Percentiles rank a stretch among this genome's conserved stretches.
Evolutionary conservation across 768 basidiomycete genomes (phyloP).

Genomic region (Coprinellus aureogranulatus): DNA sequence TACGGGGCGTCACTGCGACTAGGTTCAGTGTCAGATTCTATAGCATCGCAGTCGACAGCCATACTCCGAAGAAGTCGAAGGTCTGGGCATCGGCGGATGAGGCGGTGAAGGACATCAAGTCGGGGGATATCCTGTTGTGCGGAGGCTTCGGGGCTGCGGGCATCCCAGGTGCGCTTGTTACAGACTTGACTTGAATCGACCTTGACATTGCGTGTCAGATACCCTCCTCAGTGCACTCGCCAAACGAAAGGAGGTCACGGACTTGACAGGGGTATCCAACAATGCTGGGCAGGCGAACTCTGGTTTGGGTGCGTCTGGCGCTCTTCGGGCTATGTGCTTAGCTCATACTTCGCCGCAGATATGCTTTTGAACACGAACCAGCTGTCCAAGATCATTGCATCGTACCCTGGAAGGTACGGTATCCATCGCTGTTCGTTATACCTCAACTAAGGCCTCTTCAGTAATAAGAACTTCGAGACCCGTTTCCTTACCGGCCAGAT

Average conservation of each 20-base stretch:
- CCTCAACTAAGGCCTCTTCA: slow-evolving; percentile 23
- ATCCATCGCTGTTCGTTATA: background rate
- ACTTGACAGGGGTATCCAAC: slow-evolving; percentile 83
- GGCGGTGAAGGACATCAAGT: slow-evolving; percentile 79
- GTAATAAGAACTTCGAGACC: slow-evolving; percentile 83
- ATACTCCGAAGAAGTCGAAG: slow-evolving; percentile 47
- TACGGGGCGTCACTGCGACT: background rate
- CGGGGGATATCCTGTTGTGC: slow-evolving; percentile 74
- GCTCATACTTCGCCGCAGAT: slow-evolving; percentile 39
- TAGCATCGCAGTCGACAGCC: slow-evolving; percentile 30
- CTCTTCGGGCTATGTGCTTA: background rate
- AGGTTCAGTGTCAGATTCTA: slow-evolving; percentile 24
- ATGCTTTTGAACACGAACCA: slow-evolving; percentile 73
- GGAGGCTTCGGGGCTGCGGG: slow-evolving; percentile 91
- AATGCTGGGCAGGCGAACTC: slow-evolving; percentile 74
- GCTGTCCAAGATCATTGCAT: slow-evolving; percentile 80
- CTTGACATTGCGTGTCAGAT: slow-evolving; percentile 40
- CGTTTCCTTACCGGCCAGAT: slow-evolving; percentile 80
- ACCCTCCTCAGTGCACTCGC: slow-evolving; percentile 79
- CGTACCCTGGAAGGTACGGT: slow-evolving; percentile 81
- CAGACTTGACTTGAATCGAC: background rate
- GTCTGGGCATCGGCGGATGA: slow-evolving; percentile 82
- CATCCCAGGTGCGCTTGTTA: slow-evolving; percentile 61
- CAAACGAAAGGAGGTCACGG: slow-evolving; percentile 67
- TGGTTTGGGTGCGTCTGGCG: slow-evolving; percentile 56